Percentiles rank a stretch among this genome's conserved stretches.
Evolutionary conservation across 1,284 basidiomycete genomes (phyloP).

Genomic region (Phlebopus sp.): DNA sequence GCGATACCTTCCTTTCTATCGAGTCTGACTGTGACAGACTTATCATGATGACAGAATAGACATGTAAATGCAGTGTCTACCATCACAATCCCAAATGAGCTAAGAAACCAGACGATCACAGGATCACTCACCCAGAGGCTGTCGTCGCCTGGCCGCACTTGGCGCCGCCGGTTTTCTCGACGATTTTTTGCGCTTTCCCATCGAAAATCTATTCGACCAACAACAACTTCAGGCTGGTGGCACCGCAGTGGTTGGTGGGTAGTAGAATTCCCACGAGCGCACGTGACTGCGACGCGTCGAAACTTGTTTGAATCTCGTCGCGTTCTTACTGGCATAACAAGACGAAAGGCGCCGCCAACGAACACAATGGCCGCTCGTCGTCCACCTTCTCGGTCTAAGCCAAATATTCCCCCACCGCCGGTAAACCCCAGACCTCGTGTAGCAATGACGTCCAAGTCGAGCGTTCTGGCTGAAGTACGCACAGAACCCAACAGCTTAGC

Average conservation of each 20-base stretch:
- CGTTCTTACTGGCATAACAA: constrained; percentile 11
- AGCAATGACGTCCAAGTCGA: constrained; percentile 7
- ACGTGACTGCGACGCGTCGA: constrained; percentile 35
- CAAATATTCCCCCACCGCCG: not conserved
- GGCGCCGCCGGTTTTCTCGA: constrained; percentile 64
- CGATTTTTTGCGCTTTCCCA: constrained; percentile 87
- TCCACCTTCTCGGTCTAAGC: constrained; percentile 21
- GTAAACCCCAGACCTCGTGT: constrained; percentile 18
- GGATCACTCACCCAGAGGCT: constrained; percentile 62
- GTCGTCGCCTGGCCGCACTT: constrained; percentile 54
- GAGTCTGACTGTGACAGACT: constrained; percentile 82
- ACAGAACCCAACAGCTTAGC: constrained; percentile 18
- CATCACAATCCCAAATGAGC: constrained; percentile 7
- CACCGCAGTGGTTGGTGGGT: not conserved
- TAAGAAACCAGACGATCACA: constrained; percentile 3
- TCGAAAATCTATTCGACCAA: constrained; percentile 29
- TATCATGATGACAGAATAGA: constrained; percentile 90
- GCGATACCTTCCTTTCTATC: constrained; percentile 82
- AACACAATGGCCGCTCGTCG: constrained; percentile 30
- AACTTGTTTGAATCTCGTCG: constrained; percentile 17
- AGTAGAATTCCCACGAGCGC: constrained; percentile 17
- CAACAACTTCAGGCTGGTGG: not conserved
- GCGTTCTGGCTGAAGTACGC: constrained; percentile 14
- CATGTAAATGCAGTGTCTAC: constrained; percentile 78
- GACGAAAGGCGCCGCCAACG: constrained; percentile 5